Conservation (phyloP, 495 filamentous ascomycete genomes). For the Talaromyces adpressus region DNA sequence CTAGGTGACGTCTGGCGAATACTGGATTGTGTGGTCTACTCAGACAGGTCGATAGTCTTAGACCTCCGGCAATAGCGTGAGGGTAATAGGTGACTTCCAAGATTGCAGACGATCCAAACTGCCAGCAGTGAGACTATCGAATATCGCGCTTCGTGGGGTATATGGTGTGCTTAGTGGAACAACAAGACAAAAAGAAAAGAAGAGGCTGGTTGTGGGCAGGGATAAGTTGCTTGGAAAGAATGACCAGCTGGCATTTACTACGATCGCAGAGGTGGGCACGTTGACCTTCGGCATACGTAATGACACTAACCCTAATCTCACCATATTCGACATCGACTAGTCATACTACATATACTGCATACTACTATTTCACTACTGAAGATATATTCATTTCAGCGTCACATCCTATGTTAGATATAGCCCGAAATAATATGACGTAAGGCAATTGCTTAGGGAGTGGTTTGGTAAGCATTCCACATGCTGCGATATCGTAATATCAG, state of each 20-base stretch:
- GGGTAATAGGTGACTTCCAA: not conserved
- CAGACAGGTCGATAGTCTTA: not conserved
- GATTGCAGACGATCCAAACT: not conserved
- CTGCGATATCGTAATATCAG: not conserved
- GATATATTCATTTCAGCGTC: no score
- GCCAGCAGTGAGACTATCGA: not conserved
- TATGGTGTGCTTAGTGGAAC: not conserved
- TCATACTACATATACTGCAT: no score
- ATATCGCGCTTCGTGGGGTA: not conserved
- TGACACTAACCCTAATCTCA: not conserved
- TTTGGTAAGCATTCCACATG: no score
- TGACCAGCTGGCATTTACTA: conserved; percentile 5
- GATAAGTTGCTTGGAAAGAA: not conserved
- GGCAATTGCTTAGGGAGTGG: no score
- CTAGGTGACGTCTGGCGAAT: not conserved
- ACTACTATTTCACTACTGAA: no score
- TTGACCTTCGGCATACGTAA: not conserved
- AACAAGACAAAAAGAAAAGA: not conserved
- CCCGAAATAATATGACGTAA: no score
- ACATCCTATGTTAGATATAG: no score
- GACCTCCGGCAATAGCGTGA: not conserved
- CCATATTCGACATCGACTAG: no score
- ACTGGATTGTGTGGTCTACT: not conserved
- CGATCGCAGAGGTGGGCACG: not conserved
- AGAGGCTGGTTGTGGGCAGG: not conserved